Conservation (phyloP, 768 basidiomycete species). For the Termitomyces bulborhizus region DNA sequence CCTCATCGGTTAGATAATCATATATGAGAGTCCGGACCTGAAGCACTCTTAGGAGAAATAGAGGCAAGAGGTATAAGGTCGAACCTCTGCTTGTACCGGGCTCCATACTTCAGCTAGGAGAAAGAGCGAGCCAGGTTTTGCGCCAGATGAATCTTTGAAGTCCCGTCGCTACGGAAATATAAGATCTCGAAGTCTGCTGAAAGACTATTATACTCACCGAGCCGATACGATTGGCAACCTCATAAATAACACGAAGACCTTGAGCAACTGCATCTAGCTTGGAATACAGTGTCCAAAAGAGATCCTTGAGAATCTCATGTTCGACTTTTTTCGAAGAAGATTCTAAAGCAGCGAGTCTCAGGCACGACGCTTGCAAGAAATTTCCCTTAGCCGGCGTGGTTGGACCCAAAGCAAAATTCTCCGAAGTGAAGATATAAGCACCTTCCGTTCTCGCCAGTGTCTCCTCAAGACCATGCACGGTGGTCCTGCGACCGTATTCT, state of each 20-base stretch:
- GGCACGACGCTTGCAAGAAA: conserved; percentile 40
- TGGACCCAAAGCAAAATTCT: conserved; percentile 18
- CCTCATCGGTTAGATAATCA: conserved; percentile 92
- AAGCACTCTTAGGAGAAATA: conserved; percentile 2
- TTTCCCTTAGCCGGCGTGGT: conserved; percentile 19
- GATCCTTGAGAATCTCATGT: conserved; percentile 81
- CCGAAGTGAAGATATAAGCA: conserved; percentile 43
- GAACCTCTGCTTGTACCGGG: conserved; percentile 84
- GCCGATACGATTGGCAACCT: conserved; percentile 86
- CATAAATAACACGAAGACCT: conserved; percentile 83
- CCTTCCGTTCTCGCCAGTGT: conserved; percentile 39
- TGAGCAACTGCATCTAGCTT: conserved; percentile 93
- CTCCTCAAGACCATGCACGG: conserved; percentile 29
- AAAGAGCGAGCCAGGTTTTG: conserved; percentile 72
- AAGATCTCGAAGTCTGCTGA: background rate
- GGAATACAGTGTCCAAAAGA: conserved; percentile 97
- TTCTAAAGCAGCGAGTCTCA: conserved; percentile 71
- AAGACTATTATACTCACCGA: conserved; percentile 55
- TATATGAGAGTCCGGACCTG: conserved; percentile 80
- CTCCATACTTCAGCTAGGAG: conserved; percentile 85
- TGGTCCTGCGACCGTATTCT: conserved; percentile 61
- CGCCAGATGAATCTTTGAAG: conserved; percentile 81
- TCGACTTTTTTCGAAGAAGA: conserved; percentile 66
- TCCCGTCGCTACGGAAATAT: conserved; percentile 64
- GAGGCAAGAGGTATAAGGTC: conserved; percentile 6